Percentiles rank a stretch among this genome's conserved stretches.
Evolutionary conservation across 2,329 filamentous ascomycete genomes (phyloP).

Genomic region (Ceratocystis eucalypticola): DNA sequence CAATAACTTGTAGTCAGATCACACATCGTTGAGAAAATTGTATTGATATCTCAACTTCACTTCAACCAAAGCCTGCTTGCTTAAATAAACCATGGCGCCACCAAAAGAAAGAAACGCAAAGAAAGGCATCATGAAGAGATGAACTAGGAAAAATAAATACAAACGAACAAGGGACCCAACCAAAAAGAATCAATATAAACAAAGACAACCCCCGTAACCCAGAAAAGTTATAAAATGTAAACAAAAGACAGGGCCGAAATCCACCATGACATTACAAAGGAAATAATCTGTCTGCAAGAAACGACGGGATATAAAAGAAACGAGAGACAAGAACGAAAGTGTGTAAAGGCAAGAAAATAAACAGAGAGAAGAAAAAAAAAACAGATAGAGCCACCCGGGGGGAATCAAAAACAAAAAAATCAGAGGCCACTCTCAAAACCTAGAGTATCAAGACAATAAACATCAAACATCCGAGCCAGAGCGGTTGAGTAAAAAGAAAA

Average conservation of each 20-base stretch:
- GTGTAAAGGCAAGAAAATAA: background rate
- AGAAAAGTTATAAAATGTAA: conserved; percentile 1
- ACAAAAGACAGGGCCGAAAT: background rate
- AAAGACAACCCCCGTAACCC: background rate
- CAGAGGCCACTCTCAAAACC: background rate
- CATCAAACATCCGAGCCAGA: background rate
- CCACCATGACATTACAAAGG: conserved; percentile 10
- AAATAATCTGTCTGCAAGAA: conserved; percentile 11
- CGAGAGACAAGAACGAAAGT: background rate
- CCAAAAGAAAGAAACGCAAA: background rate
- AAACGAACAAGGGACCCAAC: background rate
- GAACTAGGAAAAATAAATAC: background rate
- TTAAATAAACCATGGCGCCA: background rate
- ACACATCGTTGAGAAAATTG: background rate
- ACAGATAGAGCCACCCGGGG: background rate
- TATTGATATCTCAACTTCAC: background rate
- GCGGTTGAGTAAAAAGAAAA: background rate
- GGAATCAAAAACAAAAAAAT: conserved; percentile 3
- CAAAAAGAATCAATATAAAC: background rate
- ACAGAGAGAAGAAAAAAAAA: background rate
- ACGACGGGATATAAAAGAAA: conserved; percentile 8
- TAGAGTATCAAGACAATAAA: background rate
- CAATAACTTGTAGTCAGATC: background rate
- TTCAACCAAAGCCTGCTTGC: background rate
- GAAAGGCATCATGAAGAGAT: background rate